Evolutionary conservation across 192 early-diverging fungal species (phyloP).

Genomic region (Lunasporangiospora selenospora): DNA sequence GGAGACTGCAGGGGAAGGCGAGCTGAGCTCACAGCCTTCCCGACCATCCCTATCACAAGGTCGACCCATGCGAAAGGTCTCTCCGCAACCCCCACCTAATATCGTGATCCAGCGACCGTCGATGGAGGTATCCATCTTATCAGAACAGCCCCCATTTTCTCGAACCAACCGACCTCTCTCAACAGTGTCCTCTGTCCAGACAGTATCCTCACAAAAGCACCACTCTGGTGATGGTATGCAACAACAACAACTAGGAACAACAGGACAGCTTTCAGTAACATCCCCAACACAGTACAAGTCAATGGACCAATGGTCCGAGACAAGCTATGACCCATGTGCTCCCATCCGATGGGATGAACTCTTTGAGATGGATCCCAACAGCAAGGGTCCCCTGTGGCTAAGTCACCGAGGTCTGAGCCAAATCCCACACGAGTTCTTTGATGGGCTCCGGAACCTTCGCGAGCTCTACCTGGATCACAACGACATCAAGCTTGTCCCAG

Average conservation of each 20-base stretch:
- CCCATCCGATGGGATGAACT: conserved; percentile 46
- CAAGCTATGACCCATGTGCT: conserved; percentile 40
- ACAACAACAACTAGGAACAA: background rate
- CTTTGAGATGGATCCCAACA: conserved; percentile 48
- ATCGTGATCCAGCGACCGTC: conserved; percentile 31
- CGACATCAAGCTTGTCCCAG: conserved; percentile 50
- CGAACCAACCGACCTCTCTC: conserved; percentile 11
- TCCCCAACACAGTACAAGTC: conserved; percentile 8
- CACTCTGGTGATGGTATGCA: no score
- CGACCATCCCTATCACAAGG: no score
- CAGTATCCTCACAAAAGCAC: conserved; percentile 4
- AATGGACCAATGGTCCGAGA: conserved; percentile 36
- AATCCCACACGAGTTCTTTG: conserved; percentile 53
- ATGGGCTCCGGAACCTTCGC: conserved; percentile 47
- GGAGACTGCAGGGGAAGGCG: no score
- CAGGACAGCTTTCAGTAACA: no score
- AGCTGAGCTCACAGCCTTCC: no score
- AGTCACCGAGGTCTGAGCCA: conserved; percentile 33
- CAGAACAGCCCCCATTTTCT: conserved; percentile 24
- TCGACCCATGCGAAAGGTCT: no score
- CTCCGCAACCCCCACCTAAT: conserved; percentile 3
- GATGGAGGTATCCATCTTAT: conserved; percentile 22
- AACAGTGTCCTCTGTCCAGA: conserved; percentile 12
- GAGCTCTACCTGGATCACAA: conserved; percentile 55
- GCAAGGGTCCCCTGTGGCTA: conserved; percentile 46